Evolutionary conservation across 2,329 filamentous ascomycete species (phyloP), one percentile per base, ranked within the genome.

Genomic region (Cadophora malorum): DNA sequence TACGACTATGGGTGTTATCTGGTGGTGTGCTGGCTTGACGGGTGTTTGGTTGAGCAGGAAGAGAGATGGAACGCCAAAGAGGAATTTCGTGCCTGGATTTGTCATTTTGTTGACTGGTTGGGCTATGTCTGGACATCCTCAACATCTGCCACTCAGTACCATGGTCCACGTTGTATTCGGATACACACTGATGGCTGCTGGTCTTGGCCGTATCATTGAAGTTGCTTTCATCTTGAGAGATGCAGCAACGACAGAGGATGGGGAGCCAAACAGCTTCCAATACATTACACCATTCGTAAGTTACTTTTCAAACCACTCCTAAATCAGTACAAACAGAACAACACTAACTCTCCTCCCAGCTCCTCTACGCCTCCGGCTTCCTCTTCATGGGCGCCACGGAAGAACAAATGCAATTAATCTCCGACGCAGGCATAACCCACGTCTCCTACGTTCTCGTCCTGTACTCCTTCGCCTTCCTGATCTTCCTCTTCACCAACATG

Each of bases 1-100:
- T 79, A 99, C 96, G 0, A 93, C 92, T n/a, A 98, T 99, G 95
- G 96, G 96, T n/a, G 88, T 99, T 70, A 89, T 99, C 63, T 99
- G 96, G 96, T 99, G 95, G 95, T 92, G 90, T 75, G 95, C 96
- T 8, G 96, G 96, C 28, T 82, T 99, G 35, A 86, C 95, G 12
- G 96, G 96, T 52, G 86, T 99, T 63, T 99, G 95, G 96, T 84
- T 99, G 49, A 97, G 93, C 78, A 87, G 88, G 70, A 93, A 90
- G 77, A 88, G 93, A 66, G 89, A 95, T 71, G 95, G 96, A 63
- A 85, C 88, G 52, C 94, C 96, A 9, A 94, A 95, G 84, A 88
- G 96, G 73, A 99, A 99, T 81, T 88, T 99, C 69, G 89, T 99
- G 65, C 96, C 96, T 0, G 94, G 89, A 14, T 91, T 98, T 71